These are phyloP conservation scores for Neurospora sp. DNA, from an alignment of 495 filamentous ascomycete genomes.

Conservation along the genomic window DNA sequence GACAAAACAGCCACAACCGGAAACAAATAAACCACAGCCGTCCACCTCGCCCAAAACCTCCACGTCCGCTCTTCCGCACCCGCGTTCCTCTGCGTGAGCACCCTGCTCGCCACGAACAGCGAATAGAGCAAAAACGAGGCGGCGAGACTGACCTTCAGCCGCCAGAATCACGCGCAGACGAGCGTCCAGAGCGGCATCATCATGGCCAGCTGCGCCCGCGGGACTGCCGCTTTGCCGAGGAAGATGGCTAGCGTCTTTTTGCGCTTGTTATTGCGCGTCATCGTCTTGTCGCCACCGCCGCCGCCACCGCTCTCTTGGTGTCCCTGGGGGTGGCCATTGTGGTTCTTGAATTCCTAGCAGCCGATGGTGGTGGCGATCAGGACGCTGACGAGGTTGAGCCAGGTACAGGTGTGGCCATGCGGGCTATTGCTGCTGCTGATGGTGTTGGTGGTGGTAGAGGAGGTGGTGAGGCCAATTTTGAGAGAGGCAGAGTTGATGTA, in stretches of 20 bases:
- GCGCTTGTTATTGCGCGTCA: not conserved
- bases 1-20: not conserved
- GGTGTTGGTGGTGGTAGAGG: too few relatives aligned
- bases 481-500: not conserved
- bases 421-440: not conserved
- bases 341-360: not conserved
- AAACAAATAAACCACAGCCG: not conserved
- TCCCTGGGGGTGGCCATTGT: not conserved
- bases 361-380: not conserved
- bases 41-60: not conserved
- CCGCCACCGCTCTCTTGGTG: not conserved
- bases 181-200: not conserved
- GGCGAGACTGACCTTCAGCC: not conserved
- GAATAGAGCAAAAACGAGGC: not conserved
- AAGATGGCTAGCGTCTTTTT: not conserved
- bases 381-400: not conserved
- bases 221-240: not conserved
- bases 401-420: not conserved
- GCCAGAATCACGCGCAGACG: not conserved
- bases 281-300: not conserved
- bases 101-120: not conserved
- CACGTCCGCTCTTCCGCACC: not conserved
- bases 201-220: not conserved
- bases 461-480: not conserved
- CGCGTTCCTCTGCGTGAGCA: not conserved